Base-by-base conservation (phyloP, 257 asterid genomes). In the Solanum rostratum region DNA sequence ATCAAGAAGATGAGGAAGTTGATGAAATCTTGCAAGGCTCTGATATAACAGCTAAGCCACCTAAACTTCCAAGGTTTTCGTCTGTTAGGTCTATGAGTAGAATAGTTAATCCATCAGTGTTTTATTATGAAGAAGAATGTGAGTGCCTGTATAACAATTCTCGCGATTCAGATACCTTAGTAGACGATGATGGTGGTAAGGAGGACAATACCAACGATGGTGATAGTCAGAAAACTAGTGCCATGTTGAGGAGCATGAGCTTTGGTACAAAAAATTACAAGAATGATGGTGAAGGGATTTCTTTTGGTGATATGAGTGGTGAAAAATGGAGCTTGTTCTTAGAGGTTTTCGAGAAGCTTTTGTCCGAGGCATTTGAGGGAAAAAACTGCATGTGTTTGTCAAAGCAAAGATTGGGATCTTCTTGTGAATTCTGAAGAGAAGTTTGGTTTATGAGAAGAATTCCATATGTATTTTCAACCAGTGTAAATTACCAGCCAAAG, bases 401-500 rank as follows among this genome's bases (percentile, higher is more conserved):
- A 20, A 93, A 89, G 92, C 96, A 90, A 81, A 90, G 98, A 89
- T 79, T 96, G 89, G 95, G 96, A 92, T 88, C 95, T 86, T 95
- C 99, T 80, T 96, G 95, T 87, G 94, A 94, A 83, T 94, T 93
- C 88, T 92, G 93, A 94, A 85, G 85, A 74, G 84, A 87, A 79
- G 53, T 30, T 83, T 52, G 54, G 29, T 86, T 60, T 66, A 68
- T 79, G 63, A 83, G 65, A 57, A 55, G 65, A 27, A 18, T 69
- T 50, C 73, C 33, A 73, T n/a, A 41, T 62, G 89, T 60, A 53
- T 50, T 50, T 68, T 71, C 79, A 46, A 45, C 53, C 70, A 74
- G 84, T 60, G 59, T 86, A 82, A 41, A 74, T 82, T 84, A 86
- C 73, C 85, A 65, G 70, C 83, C 84, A 76, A 80, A 82, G 86